phyloP scores from a whole-genome alignment of 441 rosid genomes.

The Gossypium davidsonii region DNA sequence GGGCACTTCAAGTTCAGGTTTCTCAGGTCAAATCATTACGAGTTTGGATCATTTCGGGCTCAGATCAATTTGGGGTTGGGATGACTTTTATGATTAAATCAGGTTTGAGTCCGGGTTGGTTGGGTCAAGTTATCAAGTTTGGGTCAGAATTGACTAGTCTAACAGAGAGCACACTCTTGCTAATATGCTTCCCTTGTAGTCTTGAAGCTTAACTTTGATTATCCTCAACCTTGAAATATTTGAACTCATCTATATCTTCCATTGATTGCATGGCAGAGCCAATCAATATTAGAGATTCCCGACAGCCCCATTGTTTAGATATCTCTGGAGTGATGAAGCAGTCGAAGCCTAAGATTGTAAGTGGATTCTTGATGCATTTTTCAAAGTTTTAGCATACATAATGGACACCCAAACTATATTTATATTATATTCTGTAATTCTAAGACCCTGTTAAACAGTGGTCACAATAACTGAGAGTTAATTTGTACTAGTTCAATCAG shows the following conservation, averaged over 20 bases:
- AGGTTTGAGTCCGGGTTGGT: no score
- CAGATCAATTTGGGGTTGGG: no score
- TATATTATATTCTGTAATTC: neutral
- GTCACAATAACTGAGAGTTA: neutral
- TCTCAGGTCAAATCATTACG: no score
- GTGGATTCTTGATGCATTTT: constrained; percentile 30
- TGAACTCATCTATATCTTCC: neutral
- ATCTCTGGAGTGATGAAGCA: constrained; percentile 39
- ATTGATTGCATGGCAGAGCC: constrained; percentile 42
- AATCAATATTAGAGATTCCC: constrained; percentile 46
- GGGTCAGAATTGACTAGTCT: no score
- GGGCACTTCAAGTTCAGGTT: no score
- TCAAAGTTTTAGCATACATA: neutral
- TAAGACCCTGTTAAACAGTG: neutral
- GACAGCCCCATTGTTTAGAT: constrained; percentile 37
- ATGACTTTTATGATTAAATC: no score
- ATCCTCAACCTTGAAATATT: neutral
- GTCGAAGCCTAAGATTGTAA: constrained; percentile 43
- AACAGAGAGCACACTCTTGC: neutral
- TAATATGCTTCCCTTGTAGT: neutral
- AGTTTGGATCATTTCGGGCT: no score
- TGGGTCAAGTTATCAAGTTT: no score
- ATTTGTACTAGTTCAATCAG: neutral
- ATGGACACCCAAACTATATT: neutral
- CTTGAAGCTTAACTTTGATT: neutral